A percentile compares a stretch with the other conserved stretches of the same genome.
Conservation (phyloP, 108 stramenopile species). For the Fragilaria crotonensis region DNA sequence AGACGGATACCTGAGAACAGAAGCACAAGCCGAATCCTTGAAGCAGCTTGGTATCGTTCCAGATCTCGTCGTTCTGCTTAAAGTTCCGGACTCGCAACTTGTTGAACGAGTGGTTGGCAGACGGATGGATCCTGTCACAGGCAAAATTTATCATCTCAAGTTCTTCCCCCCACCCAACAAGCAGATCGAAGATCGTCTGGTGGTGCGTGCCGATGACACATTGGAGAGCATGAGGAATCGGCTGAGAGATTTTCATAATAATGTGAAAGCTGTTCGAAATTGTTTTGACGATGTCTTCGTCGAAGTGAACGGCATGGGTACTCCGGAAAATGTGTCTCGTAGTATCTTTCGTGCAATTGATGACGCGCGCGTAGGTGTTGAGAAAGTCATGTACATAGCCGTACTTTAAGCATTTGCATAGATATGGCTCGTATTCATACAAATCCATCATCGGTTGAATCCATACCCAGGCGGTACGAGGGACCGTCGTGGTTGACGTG, state of each 20-base stretch:
- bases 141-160: conserved; percentile 94
- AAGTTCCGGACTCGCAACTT: conserved; percentile 91
- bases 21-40: conserved; percentile 88
- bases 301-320: conserved; percentile 62
- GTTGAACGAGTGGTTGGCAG: conserved; percentile 94
- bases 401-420: no score
- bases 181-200: conserved; percentile 55
- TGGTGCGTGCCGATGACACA: conserved; percentile 93
- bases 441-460: no score
- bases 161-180: conserved; percentile 87
- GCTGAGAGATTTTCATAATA: conserved; percentile 82
- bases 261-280: conserved; percentile 75
- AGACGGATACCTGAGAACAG: conserved; percentile 96
- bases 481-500: no score
- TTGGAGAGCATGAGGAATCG: conserved; percentile 93
- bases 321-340: conserved; percentile 54
- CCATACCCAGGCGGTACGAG: no score
- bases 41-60: conserved; percentile 71
- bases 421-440: no score
- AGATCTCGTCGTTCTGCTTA: conserved; percentile 87
- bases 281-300: conserved; percentile 67
- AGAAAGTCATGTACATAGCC: no score
- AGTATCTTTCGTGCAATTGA: conserved; percentile 38
- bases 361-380: no score
- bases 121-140: conserved; percentile 91